Conservation (phyloP, 306 rosid species). For the Prunus mongolica region DNA sequence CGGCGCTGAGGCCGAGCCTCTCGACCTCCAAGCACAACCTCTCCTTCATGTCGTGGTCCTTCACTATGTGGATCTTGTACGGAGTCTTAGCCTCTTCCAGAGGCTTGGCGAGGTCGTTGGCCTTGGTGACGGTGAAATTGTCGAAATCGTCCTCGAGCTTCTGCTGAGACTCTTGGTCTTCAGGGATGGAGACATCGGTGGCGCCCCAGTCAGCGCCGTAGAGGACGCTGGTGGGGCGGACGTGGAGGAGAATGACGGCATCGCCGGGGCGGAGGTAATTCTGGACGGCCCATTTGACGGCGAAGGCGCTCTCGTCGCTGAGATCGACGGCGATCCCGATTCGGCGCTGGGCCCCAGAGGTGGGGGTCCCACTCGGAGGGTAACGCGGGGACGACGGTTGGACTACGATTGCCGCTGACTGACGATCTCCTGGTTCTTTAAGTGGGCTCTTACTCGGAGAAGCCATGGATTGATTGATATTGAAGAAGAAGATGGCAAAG, state of each 20-base stretch:
- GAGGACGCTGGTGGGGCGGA: conserved; percentile 70
- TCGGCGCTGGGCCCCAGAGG: conserved; percentile 79
- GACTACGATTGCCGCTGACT: conserved; percentile 8
- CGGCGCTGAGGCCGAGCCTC: conserved; percentile 67
- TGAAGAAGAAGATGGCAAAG: background rate
- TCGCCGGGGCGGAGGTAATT: conserved; percentile 83
- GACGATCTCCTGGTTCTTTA: background rate
- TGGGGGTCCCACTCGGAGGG: conserved; percentile 47
- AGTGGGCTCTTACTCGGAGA: background rate
- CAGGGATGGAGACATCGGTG: conserved; percentile 52
- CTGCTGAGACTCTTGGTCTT: conserved; percentile 40
- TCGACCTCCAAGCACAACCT: conserved; percentile 75
- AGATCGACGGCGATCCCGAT: conserved; percentile 86
- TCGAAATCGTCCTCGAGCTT: conserved; percentile 65
- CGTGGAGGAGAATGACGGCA: conserved; percentile 85
- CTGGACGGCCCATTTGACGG: conserved; percentile 81
- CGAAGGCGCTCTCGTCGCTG: conserved; percentile 78
- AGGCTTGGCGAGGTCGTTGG: conserved; percentile 54
- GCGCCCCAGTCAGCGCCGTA: conserved; percentile 95
- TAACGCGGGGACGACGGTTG: conserved; percentile 29
- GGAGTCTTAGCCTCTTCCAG: conserved; percentile 54
- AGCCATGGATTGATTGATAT: background rate
- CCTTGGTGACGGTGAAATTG: conserved; percentile 56
- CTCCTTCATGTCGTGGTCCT: conserved; percentile 87
- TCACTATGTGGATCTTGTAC: conserved; percentile 69